phyloP scores from a whole-genome alignment of 495 filamentous ascomycete species.

The Talaromyces proteolyticus region DNA sequence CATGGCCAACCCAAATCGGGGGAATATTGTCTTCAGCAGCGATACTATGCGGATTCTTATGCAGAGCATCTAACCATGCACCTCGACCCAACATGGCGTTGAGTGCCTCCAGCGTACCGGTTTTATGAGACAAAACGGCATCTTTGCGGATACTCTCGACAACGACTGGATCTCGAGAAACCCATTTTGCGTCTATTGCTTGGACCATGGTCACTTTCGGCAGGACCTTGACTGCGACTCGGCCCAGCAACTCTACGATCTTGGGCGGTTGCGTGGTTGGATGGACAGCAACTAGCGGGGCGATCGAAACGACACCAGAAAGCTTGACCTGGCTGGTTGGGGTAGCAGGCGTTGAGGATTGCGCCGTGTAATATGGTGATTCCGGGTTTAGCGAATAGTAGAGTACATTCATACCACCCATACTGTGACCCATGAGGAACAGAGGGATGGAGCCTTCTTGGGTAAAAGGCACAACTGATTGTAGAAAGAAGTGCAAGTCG shows the following conservation, averaged over 20 bases:
- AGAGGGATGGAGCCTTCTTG: slow-evolving; percentile 44
- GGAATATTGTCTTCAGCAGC: not conserved
- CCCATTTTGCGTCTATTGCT: slow-evolving; percentile 46
- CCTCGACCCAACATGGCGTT: slow-evolving; percentile 67
- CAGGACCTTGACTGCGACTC: slow-evolving; percentile 56
- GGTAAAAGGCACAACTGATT: slow-evolving; percentile 26
- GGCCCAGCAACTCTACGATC: slow-evolving; percentile 52
- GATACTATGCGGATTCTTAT: slow-evolving; percentile 4
- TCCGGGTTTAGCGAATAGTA: slow-evolving; percentile 30
- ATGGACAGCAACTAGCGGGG: slow-evolving; percentile 66
- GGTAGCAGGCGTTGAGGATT: slow-evolving; percentile 5
- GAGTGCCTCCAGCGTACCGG: slow-evolving; percentile 71
- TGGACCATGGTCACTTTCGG: slow-evolving; percentile 55
- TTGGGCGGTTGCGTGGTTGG: slow-evolving; percentile 51
- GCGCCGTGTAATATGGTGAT: slow-evolving; percentile 16
- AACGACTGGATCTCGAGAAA: slow-evolving; percentile 60
- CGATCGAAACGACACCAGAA: slow-evolving; percentile 61
- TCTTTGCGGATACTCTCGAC: slow-evolving; percentile 52
- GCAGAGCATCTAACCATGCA: slow-evolving; percentile 19
- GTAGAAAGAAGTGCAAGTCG: slow-evolving; percentile 70
- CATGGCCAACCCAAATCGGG: slow-evolving; percentile 22
- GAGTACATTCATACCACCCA: slow-evolving; percentile 72
- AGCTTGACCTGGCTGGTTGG: slow-evolving; percentile 37
- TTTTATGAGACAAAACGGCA: slow-evolving; percentile 60
- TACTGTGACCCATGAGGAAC: slow-evolving; percentile 85